A percentile compares a stretch with the other conserved stretches of the same genome.
Conservation (phyloP, 2,329 filamentous ascomycete genomes). For the Pseudofabraea citricarpa region DNA sequence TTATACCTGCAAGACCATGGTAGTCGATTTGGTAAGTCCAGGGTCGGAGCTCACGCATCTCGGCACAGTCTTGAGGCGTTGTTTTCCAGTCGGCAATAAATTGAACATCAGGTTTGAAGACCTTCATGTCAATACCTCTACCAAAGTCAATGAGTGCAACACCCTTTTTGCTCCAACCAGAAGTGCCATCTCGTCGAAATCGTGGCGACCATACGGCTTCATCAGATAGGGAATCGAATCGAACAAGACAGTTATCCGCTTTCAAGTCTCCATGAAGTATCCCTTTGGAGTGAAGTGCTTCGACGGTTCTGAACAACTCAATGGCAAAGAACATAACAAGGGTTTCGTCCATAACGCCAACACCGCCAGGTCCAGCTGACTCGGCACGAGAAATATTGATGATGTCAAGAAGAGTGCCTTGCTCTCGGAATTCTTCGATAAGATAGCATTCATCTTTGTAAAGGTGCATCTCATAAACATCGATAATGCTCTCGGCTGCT, state of each 20-base stretch:
- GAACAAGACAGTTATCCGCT: slow-evolving; percentile 88
- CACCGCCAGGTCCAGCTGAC: slow-evolving; percentile 37
- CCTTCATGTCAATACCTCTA: slow-evolving; percentile 86
- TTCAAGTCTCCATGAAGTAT: slow-evolving; percentile 94
- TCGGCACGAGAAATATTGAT: slow-evolving; percentile 82
- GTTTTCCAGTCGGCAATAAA: slow-evolving; percentile 98
- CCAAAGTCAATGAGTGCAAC: slow-evolving; percentile 92
- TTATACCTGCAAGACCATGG: slow-evolving; percentile 81
- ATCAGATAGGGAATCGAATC: slow-evolving; percentile 58
- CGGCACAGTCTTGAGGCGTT: slow-evolving; percentile 79
- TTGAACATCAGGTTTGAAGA: slow-evolving; percentile 69
- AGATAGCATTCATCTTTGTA: slow-evolving; percentile 89
- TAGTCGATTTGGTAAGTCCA: slow-evolving; percentile 99
- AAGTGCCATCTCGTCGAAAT: slow-evolving; percentile 68
- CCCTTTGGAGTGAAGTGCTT: slow-evolving; percentile 73
- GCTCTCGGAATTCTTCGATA: slow-evolving; percentile 78
- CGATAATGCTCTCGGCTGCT: slow-evolving; percentile 71
- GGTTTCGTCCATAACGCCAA: slow-evolving; percentile 78
- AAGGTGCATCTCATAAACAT: slow-evolving; percentile 85
- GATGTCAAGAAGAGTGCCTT: slow-evolving; percentile 91
- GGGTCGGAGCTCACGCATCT: slow-evolving; percentile 88
- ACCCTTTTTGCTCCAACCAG: slow-evolving; percentile 77
- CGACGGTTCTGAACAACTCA: slow-evolving; percentile 85
- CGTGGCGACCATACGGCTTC: slow-evolving; percentile 48
- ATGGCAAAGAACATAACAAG: slow-evolving; percentile 94